Conservation (phyloP, 1,284 basidiomycete genomes). For the Cryptococcus sp. region DNA sequence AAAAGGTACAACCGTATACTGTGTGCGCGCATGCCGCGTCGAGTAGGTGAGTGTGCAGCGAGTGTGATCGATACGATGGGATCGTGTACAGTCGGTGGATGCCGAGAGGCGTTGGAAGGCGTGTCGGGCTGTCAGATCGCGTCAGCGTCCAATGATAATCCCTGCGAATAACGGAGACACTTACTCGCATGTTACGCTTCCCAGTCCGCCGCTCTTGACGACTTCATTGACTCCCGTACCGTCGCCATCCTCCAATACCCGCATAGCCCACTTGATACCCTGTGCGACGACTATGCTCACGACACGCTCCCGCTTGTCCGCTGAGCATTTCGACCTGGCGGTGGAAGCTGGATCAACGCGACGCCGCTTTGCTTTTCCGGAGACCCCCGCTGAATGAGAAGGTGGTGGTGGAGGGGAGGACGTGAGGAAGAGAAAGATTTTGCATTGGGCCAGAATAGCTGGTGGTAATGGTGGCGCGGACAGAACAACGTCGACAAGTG, state of each 20-base stretch:
- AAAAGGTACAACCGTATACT: constrained; percentile 53
- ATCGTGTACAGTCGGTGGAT: constrained; percentile 57
- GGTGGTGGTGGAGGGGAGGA: constrained; percentile 33
- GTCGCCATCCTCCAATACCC: constrained; percentile 36
- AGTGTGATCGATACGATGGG: constrained; percentile 45
- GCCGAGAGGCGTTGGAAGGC: constrained; percentile 52
- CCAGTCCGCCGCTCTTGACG: constrained; percentile 45
- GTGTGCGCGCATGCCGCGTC: constrained; percentile 46
- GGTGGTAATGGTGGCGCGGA: constrained; percentile 49
- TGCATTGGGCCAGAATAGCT: constrained; percentile 46
- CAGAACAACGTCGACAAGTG: constrained; percentile 53
- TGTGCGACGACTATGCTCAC: constrained; percentile 53
- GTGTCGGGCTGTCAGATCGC: constrained; percentile 38
- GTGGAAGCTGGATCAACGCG: constrained; percentile 5
- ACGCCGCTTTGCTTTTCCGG: constrained; percentile 21
- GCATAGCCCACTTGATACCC: constrained; percentile 53
- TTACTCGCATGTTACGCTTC: constrained; percentile 55
- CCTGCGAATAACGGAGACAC: constrained; percentile 18
- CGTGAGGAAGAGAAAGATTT: constrained; percentile 52
- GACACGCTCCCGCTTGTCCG: constrained; percentile 40
- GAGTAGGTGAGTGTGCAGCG: constrained; percentile 47
- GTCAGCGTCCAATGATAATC: neutral
- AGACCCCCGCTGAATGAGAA: neutral
- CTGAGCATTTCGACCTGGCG: neutral
- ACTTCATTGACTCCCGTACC: constrained; percentile 1